These are phyloP conservation scores for Trichocladium antarcticum DNA, from an alignment of 495 filamentous ascomycete genomes.

Conservation along the genomic window DNA sequence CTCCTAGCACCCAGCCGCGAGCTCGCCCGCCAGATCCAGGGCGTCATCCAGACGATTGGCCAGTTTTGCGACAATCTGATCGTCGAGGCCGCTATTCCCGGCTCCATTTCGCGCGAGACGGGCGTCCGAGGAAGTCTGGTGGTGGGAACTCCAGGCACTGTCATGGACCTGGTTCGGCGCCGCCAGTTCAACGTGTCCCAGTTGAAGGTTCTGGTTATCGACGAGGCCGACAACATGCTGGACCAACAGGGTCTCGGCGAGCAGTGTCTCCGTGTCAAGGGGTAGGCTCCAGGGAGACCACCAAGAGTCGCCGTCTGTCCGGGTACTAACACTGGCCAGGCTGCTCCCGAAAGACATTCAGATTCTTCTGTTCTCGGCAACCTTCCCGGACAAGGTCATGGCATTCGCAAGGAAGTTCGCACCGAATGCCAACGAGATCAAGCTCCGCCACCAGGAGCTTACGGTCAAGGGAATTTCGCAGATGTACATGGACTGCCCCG, in stretches of 20 bases:
- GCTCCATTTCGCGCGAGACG: slow-evolving; percentile 49
- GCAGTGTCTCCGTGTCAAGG: slow-evolving; percentile 81
- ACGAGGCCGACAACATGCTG: slow-evolving; percentile 93
- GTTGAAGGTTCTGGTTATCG: slow-evolving; percentile 70
- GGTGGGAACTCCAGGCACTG: slow-evolving; percentile 90
- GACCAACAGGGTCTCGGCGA: slow-evolving; percentile 91
- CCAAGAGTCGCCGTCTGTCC: background rate
- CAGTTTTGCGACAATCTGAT: slow-evolving; percentile 61
- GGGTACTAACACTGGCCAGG: slow-evolving; percentile 32
- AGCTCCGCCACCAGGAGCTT: slow-evolving; percentile 77
- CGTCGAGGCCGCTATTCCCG: slow-evolving; percentile 70
- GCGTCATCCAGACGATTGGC: slow-evolving; percentile 70
- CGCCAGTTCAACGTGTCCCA: slow-evolving; percentile 52
- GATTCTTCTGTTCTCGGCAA: slow-evolving; percentile 90
- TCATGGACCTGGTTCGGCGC: slow-evolving; percentile 70
- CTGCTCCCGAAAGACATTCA: slow-evolving; percentile 62
- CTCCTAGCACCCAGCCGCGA: slow-evolving; percentile 89
- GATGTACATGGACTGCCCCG: slow-evolving; percentile 83
- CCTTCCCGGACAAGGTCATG: slow-evolving; percentile 78
- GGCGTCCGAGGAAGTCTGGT: slow-evolving; percentile 62
- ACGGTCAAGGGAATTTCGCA: slow-evolving; percentile 96
- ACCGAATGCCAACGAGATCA: slow-evolving; percentile 76
- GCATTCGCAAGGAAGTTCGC: slow-evolving; percentile 69
- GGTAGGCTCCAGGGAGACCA: slow-evolving; percentile 37
- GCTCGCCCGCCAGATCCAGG: slow-evolving; percentile 85